Evolutionary conservation across 805 yeast species (phyloP).

Genomic region (Nakazawaea ernobii): DNA sequence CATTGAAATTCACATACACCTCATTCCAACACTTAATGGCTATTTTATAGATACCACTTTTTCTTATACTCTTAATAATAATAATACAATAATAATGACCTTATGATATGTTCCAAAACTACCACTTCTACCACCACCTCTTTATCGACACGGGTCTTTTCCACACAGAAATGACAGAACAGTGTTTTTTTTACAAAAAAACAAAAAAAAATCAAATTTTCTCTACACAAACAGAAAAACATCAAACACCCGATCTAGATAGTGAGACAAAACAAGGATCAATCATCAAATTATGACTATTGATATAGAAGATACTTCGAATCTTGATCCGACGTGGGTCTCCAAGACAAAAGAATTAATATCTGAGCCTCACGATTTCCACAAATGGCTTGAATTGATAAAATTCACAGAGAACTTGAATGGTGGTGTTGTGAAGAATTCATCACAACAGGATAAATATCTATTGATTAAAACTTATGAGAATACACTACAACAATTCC

Average conservation of each 20-base stretch:
- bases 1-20: no score
- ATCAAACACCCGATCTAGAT: background rate
- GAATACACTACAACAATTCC: conserved; percentile 40
- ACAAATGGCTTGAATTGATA: conserved; percentile 34
- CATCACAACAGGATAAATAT: conserved; percentile 24
- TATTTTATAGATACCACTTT: no score
- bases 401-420: conserved; percentile 24
- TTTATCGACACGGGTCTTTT: no score
- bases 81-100: no score
- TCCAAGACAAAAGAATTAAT: conserved; percentile 16
- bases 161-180: no score
- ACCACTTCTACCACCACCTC: no score
- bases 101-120: no score
- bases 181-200: no score
- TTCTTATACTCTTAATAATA: no score
- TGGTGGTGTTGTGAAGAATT: conserved; percentile 29
- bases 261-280: background rate
- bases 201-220: no score
- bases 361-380: conserved; percentile 25
- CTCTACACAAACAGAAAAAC: background rate
- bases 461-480: conserved; percentile 34
- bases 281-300: conserved; percentile 4
- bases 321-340: conserved; percentile 17
- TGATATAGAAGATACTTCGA: conserved; percentile 13
- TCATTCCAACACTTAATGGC: no score